Percentiles rank a stretch among this genome's conserved stretches.
Evolutionary conservation across 805 yeast species (phyloP).

Genomic region (Myxozyma mucilagina): DNA sequence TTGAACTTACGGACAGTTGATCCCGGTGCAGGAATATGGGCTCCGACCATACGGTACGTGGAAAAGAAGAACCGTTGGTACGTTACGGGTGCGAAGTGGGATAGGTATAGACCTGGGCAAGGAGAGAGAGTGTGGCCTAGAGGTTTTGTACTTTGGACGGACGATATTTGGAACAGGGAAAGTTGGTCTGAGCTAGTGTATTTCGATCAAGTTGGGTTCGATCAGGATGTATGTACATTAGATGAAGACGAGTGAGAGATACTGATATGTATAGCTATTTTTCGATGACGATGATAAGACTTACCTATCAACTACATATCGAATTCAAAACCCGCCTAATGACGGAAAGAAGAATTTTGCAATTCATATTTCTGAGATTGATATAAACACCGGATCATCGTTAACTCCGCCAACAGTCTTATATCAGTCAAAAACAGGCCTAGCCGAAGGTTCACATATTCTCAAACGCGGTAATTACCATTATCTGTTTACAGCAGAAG

Average conservation of each 20-base stretch:
- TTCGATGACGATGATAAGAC: slow-evolving; percentile 3
- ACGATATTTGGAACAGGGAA: slow-evolving; percentile 8
- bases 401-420: slow-evolving; percentile 1
- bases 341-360: slow-evolving; percentile 8
- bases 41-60: slow-evolving; percentile 6
- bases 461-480: background rate
- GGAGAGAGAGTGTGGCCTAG: slow-evolving; percentile 12
- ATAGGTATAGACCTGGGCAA: slow-evolving; percentile 3
- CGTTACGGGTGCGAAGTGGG: slow-evolving; percentile 5
- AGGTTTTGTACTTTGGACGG: slow-evolving; percentile 11
- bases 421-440: background rate
- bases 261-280: background rate
- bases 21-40: slow-evolving; percentile 18
- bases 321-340: slow-evolving; percentile 5
- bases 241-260: background rate
- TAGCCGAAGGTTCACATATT: slow-evolving; percentile 17
- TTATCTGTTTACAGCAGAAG: slow-evolving; percentile 12
- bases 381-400: slow-evolving; percentile 1
- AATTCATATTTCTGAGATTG: slow-evolving; percentile 7
- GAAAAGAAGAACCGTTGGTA: slow-evolving; percentile 8
- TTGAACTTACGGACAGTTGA: slow-evolving; percentile 10
- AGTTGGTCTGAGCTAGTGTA: slow-evolving; percentile 12
- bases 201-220: slow-evolving; percentile 11
- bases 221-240: background rate
- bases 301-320: slow-evolving; percentile 9